phyloP scores from a whole-genome alignment of 371 early-diverging fungal species.

The Mortierella sp. region DNA sequence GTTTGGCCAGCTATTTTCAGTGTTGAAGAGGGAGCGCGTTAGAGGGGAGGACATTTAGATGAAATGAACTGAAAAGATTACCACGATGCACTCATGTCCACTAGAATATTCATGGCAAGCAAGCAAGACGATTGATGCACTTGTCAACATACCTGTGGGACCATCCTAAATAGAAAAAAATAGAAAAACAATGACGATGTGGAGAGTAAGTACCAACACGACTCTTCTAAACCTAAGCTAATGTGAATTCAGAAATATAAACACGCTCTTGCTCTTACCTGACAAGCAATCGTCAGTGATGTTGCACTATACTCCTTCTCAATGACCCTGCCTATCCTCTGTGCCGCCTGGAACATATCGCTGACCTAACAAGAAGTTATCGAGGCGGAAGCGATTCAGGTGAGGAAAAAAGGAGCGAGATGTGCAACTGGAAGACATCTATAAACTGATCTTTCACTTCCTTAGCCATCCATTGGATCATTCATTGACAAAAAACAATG shows the following conservation, averaged over 20 bases:
- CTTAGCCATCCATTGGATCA: neutral
- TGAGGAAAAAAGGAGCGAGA: neutral
- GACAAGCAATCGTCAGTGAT: slow-evolving; percentile 86
- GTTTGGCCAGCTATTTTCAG: slow-evolving; percentile 88
- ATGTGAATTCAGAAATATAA: neutral
- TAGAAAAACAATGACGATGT: neutral
- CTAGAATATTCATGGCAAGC: too few relatives aligned
- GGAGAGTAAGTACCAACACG: neutral
- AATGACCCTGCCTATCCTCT: slow-evolving; percentile 80
- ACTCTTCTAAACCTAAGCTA: neutral
- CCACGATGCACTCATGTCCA: too few relatives aligned
- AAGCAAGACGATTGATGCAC: neutral
- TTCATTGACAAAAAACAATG: neutral
- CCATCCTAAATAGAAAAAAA: slow-evolving; percentile 32
- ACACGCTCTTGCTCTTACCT: slow-evolving; percentile 57
- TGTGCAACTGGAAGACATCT: too few relatives aligned
- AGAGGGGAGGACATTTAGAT: neutral
- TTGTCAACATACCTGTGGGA: slow-evolving; percentile 29
- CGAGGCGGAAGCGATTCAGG: neutral
- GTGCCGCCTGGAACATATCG: slow-evolving; percentile 87
- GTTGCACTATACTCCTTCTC: slow-evolving; percentile 82
- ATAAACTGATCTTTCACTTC: neutral
- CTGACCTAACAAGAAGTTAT: slow-evolving; percentile 40
- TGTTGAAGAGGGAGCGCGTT: neutral
- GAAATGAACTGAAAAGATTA: too few relatives aligned